Base-by-base conservation (phyloP, 1,284 basidiomycete genomes). In the Inonotus obliquus region DNA sequence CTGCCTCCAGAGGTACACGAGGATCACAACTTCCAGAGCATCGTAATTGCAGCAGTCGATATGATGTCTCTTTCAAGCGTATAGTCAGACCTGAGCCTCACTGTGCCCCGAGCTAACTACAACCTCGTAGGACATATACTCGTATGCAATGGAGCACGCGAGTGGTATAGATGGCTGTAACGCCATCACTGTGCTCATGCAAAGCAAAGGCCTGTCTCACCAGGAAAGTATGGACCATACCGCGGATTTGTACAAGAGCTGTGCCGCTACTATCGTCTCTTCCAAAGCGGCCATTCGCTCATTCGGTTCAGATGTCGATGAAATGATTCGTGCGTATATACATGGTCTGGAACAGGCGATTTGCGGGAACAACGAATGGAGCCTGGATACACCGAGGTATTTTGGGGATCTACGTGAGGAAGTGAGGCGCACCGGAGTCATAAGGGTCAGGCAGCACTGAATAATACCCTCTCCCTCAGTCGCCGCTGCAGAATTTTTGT, bases 51-150 rank as follows among this genome's bases (percentile, higher is more conserved):
- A 1, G 49, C 51, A 17, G n/a, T 45, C 13, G 61, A 62, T 37
- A 47, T 62, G 39, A 54, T 62, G 38, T 47, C 25, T n/a, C n/a
- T n/a, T n/a, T n/a, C n/a, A n/a, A n/a, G n/a, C n/a, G n/a, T n/a
- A n/a, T n/a, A n/a, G n/a, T n/a, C n/a, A n/a, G n/a, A n/a, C n/a
- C n/a, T n/a, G n/a, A n/a, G n/a, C n/a, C n/a, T n/a, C n/a, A n/a
- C n/a, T n/a, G n/a, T n/a, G n/a, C n/a, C n/a, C n/a, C n/a, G n/a
- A n/a, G n/a, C n/a, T n/a, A n/a, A 14, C 25, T 13, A 1, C 25
- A 14, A 25, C 19, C 6, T 55, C 29, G 17, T 65, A 87, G 86
- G 86, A 89, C 60, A 74, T 88, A 14, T 87, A 87, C 68, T 88
- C 85, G 7, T 89, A 87, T 71, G 81, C 86, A 69, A 83, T 86